A percentile compares a stretch with the other conserved stretches of the same genome.
These are phyloP conservation scores for Neofusicoccum umdonicola DNA, from an alignment of 2,329 filamentous ascomycete species.

Conservation along the genomic window DNA sequence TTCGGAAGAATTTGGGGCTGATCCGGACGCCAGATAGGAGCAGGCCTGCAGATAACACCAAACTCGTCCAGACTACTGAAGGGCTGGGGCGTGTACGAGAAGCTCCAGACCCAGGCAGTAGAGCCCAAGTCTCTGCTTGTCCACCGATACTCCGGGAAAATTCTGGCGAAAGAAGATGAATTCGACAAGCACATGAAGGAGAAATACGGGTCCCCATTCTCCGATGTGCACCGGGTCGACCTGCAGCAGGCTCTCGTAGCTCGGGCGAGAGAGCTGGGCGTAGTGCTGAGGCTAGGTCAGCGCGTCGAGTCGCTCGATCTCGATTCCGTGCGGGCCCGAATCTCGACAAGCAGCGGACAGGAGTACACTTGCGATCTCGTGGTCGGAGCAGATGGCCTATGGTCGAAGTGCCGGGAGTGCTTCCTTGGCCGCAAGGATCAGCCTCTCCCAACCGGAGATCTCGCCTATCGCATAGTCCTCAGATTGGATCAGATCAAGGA, in stretches of 20 bases:
- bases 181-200: constrained; percentile 54
- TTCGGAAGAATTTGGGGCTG: not conserved
- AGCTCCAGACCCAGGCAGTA: constrained; percentile 36
- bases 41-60: constrained; percentile 36
- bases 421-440: constrained; percentile 48
- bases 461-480: constrained; percentile 64
- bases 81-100: constrained; percentile 50
- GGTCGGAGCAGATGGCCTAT: constrained; percentile 63
- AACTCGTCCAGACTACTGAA: constrained; percentile 50
- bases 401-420: constrained; percentile 56
- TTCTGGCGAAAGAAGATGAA: constrained; percentile 51
- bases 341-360: constrained; percentile 43
- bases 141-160: constrained; percentile 49
- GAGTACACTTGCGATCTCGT: constrained; percentile 54
- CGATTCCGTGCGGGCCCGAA: constrained; percentile 35
- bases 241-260: constrained; percentile 55
- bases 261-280: constrained; percentile 54
- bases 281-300: constrained; percentile 49
- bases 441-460: constrained; percentile 60
- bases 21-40: constrained; percentile 28
- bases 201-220: constrained; percentile 58
- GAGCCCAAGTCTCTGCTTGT: constrained; percentile 52
- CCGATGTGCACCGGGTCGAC: constrained; percentile 62
- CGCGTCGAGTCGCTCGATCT: constrained; percentile 51
- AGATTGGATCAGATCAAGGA: constrained; percentile 52